phyloP scores from a whole-genome alignment of 2,329 filamentous ascomycete genomes.

The Penicillium corylophilum region DNA sequence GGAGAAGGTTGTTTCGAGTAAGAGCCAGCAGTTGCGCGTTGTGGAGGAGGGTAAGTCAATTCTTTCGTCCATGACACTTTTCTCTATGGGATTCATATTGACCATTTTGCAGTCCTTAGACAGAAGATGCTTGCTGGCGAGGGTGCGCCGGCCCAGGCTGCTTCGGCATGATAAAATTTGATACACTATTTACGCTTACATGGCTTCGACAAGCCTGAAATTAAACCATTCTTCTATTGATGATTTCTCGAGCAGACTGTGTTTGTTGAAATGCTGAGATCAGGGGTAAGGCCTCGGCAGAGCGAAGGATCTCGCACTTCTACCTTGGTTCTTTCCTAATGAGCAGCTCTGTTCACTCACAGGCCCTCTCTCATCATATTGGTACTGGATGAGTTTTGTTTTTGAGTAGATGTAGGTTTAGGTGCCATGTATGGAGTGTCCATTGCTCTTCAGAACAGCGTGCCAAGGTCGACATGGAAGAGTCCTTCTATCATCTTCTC shows the following conservation, averaged over 20 bases:
- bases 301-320: not conserved
- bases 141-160: conserved; percentile 34
- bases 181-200: not conserved
- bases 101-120: conserved; percentile 44
- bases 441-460: conserved; percentile 23
- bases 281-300: not conserved
- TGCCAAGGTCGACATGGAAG: conserved; percentile 29
- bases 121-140: conserved; percentile 53
- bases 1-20: conserved; percentile 68
- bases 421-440: not conserved
- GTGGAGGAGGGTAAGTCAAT: conserved; percentile 75
- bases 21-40: conserved; percentile 79
- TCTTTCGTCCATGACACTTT: not conserved
- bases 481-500: conserved; percentile 7
- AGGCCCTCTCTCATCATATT: not conserved
- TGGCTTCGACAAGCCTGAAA: conserved; percentile 3
- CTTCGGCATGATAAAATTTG: conserved; percentile 23
- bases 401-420: not conserved
- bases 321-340: not conserved
- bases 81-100: conserved; percentile 13
- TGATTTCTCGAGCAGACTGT: not conserved
- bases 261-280: not conserved
- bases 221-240: not conserved
- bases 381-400: not conserved
- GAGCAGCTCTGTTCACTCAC: not conserved